Conservation (phyloP, 2,329 filamentous ascomycete species). For the Pseudogymnoascus sp. region DNA sequence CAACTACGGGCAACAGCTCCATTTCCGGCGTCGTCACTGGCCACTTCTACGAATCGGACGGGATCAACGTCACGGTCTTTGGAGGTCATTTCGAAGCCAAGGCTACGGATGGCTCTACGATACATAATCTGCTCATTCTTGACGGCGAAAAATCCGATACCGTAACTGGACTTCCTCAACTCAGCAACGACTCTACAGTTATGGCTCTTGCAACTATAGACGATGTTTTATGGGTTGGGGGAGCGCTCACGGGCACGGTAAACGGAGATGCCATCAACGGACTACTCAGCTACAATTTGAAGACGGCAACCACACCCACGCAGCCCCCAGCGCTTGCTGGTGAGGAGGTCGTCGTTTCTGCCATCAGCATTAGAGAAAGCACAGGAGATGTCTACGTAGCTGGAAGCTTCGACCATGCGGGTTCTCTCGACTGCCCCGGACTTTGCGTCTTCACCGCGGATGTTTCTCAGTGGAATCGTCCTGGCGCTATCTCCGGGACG, state of each 20-base stretch:
- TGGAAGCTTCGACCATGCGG: slow-evolving; percentile 75
- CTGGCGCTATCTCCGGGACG: slow-evolving; percentile 60
- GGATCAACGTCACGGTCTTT: slow-evolving; percentile 75
- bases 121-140: slow-evolving; percentile 77
- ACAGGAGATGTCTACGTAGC: slow-evolving; percentile 75
- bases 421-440: slow-evolving; percentile 70
- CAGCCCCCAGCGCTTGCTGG: slow-evolving; percentile 74
- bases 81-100: slow-evolving; percentile 77
- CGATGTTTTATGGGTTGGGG: slow-evolving; percentile 72
- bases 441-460: slow-evolving; percentile 72
- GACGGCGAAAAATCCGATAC: slow-evolving; percentile 52
- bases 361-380: slow-evolving; percentile 64
- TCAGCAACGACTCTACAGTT: slow-evolving; percentile 68
- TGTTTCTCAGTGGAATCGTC: slow-evolving; percentile 68
- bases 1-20: slow-evolving; percentile 32
- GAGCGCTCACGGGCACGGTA: slow-evolving; percentile 64
- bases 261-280: slow-evolving; percentile 58
- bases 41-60: slow-evolving; percentile 62
- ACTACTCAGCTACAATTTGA: slow-evolving; percentile 72
- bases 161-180: slow-evolving; percentile 60
- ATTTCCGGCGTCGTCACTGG: slow-evolving; percentile 67
- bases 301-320: slow-evolving; percentile 50
- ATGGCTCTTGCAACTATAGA: slow-evolving; percentile 59
- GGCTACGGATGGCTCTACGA: slow-evolving; percentile 56
- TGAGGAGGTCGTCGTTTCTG: slow-evolving; percentile 61